Conservation (phyloP, 176 grass and related monocot species). For the Olyra latifolia region DNA sequence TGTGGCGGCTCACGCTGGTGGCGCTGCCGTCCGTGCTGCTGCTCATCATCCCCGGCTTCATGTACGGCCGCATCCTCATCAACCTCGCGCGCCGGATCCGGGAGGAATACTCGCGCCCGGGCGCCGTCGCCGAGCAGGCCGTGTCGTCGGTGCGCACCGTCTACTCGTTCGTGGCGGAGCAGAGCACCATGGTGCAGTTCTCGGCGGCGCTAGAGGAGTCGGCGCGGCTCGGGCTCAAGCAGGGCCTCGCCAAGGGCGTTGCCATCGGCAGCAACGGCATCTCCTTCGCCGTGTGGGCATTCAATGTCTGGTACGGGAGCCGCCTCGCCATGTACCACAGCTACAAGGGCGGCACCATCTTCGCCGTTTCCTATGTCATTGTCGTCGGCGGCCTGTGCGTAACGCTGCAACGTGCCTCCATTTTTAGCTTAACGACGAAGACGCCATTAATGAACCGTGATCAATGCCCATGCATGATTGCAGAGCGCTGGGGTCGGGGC, state of each 20-base stretch:
- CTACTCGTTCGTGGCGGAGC: constrained; percentile 84
- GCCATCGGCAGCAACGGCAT: constrained; percentile 91
- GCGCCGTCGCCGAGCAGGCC: constrained; percentile 76
- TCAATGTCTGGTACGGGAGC: constrained; percentile 91
- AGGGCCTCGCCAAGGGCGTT: constrained; percentile 87
- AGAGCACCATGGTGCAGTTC: constrained; percentile 58
- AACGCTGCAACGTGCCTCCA: neutral
- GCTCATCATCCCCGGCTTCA: constrained; percentile 80
- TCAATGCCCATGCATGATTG: neutral
- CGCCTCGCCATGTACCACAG: constrained; percentile 93
- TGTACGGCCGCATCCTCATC: constrained; percentile 83
- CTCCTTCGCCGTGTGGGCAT: constrained; percentile 83
- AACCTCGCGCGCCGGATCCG: constrained; percentile 69
- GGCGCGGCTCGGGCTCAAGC: constrained; percentile 66
- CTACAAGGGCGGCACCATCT: constrained; percentile 75
- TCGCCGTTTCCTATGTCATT: constrained; percentile 60
- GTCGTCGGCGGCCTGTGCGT: constrained; percentile 78
- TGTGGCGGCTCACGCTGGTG: constrained; percentile 77
- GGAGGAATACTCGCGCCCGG: constrained; percentile 69
- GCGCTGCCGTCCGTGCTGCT: constrained; percentile 70
- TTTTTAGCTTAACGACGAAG: neutral
- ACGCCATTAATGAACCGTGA: too few relatives aligned
- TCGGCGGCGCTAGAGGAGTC: constrained; percentile 73
- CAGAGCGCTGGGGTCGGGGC: constrained; percentile 80
- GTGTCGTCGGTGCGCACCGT: constrained; percentile 84